A percentile compares a stretch with the other conserved stretches of the same genome.
Conservation (phyloP, 2,329 filamentous ascomycete species). For the Colletotrichum sp. region DNA sequence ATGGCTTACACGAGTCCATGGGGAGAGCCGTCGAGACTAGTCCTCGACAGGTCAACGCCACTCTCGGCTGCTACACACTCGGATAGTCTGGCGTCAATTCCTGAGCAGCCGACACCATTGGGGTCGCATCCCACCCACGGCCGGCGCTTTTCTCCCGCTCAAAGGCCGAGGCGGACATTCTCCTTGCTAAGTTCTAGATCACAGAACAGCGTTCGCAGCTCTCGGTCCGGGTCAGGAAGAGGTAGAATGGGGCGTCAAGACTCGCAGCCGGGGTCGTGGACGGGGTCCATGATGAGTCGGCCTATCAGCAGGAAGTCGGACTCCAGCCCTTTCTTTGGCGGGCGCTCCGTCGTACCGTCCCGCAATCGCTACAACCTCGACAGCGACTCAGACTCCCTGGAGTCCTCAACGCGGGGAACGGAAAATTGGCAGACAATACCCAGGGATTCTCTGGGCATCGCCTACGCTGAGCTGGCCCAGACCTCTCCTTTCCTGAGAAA, state of each 20-base stretch:
- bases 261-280: constrained; percentile 8
- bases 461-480: constrained; percentile 15
- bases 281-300: constrained; percentile 6
- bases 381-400: constrained; percentile 12
- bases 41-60: not conserved
- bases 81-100: constrained; percentile 18
- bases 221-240: constrained; percentile 3
- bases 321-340: constrained; percentile 21
- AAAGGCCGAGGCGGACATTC: not conserved
- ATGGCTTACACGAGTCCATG: constrained; percentile 22
- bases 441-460: constrained; percentile 17
- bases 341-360: constrained; percentile 19
- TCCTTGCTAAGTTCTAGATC: not conserved
- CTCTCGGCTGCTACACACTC: not conserved
- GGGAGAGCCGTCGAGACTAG: constrained; percentile 14
- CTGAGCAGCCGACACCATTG: constrained; percentile 11
- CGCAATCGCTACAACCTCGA: constrained; percentile 13
- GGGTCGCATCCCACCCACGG: constrained; percentile 16
- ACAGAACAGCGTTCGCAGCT: constrained; percentile 1
- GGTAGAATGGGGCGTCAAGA: constrained; percentile 8
- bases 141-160: constrained; percentile 7
- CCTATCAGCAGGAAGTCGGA: constrained; percentile 22
- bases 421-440: constrained; percentile 18
- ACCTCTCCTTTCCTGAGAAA: constrained; percentile 12
- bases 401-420: not conserved